Evolutionary conservation across 202 grass and related monocot genomes (phyloP), one percentile per base, ranked within the genome.

Genomic region (Saccharum hybrid): DNA sequence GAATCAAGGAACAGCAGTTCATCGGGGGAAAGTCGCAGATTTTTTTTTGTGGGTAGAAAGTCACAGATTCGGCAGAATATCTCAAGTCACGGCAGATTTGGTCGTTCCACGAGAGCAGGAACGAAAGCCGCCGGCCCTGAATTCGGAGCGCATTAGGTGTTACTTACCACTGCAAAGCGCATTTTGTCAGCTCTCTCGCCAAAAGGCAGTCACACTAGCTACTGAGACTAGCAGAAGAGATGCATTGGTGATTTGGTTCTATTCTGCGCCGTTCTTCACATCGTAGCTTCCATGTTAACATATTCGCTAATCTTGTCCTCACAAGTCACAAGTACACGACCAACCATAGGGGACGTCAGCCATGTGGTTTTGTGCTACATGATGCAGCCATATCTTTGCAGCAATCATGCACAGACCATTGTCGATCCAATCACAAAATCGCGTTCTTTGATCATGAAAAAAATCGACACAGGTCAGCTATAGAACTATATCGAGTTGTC

Each of bases 61-160:
- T 77, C 78, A 30, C 7, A 11, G 8, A 65, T 66, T 81, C 71
- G 28, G 42, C 7, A 59, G 49, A 45, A 66, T 66, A 28, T 74
- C 59, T 38, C 46, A 86, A 61, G 73, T 82, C 66, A 33, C 8
- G 37, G 72, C 39, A 18, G 23, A 49, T 36, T 86, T 82, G 73
- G 74, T 82, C 79, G 18, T 82, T 86, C 88, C 83, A 77, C 43
- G 67, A 78, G 61, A 78, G 23, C 45, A 51, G 88, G 78, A 78
- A 77, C 66, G 22, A 37, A 18, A 82, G 78, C 78, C 74, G 79
- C 79, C 82, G 75, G 46, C 21, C 60, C 8, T 62, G 31, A 51
- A 71, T 43, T 23, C 21, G 31, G 45, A 71, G 15, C 6, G 36
- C 8, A 54, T 2, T 41, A 38, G 57, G 5, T 43, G 5, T 5